These are phyloP conservation scores for Carex parvula DNA, from an alignment of 176 grass and related monocot species.

Conservation along the genomic window DNA sequence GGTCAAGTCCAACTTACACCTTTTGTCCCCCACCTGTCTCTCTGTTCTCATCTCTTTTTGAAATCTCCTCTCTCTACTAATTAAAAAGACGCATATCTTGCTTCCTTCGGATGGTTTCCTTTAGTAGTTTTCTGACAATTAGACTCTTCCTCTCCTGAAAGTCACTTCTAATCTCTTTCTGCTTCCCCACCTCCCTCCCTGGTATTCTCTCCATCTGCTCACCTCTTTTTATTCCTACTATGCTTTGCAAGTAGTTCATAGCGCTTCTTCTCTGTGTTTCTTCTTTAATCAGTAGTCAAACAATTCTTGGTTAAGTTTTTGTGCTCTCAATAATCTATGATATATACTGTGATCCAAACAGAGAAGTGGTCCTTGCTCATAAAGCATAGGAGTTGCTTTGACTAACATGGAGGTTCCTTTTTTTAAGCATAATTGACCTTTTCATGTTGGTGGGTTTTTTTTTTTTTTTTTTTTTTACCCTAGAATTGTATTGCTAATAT, in stretches of 20 bases:
- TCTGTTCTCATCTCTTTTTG: neutral
- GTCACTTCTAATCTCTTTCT: slow-evolving; percentile 37
- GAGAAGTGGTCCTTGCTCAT: neutral
- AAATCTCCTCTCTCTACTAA: neutral
- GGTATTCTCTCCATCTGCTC: slow-evolving; percentile 28
- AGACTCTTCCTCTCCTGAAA: slow-evolving; percentile 40
- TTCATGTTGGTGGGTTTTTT: neutral
- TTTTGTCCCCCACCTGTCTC: slow-evolving; percentile 40
- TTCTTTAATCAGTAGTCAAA: neutral
- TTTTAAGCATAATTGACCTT: slow-evolving; percentile 1
- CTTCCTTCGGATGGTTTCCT: slow-evolving; percentile 49
- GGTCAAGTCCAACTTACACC: slow-evolving; percentile 39
- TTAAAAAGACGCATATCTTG: slow-evolving; percentile 38
- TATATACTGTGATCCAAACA: neutral
- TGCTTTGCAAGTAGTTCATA: neutral
- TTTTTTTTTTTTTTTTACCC: neutral
- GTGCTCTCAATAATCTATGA: neutral
- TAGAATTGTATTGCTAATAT: neutral
- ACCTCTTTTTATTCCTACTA: slow-evolving; percentile 15
- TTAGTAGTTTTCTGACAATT: slow-evolving; percentile 21
- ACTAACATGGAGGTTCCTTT: neutral
- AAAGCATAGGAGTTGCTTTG: neutral
- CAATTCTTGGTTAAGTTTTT: neutral
- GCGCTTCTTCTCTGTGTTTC: slow-evolving; percentile 11
- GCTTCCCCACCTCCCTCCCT: neutral